Evolutionary conservation across 345 rosid genomes (phyloP).

Genomic region (Gossypium sturtianum): DNA sequence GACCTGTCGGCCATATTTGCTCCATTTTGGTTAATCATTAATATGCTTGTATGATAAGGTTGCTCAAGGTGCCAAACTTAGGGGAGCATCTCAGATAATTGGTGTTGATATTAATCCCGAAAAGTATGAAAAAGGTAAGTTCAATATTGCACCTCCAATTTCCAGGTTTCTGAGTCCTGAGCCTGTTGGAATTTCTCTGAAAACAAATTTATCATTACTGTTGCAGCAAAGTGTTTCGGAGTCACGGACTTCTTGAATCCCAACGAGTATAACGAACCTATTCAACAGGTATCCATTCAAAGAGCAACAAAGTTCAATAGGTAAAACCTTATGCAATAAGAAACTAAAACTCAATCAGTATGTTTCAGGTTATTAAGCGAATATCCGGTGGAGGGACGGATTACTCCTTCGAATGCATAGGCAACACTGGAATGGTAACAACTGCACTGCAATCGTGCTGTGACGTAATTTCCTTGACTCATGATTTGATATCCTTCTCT

Average conservation of each 20-base stretch:
- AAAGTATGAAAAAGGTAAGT: slow-evolving; percentile 62
- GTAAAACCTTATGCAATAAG: not conserved
- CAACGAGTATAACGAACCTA: slow-evolving; percentile 58
- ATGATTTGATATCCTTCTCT: not conserved
- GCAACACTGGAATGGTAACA: slow-evolving; percentile 62
- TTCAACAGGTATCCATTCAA: slow-evolving; percentile 55
- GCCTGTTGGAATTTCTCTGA: not conserved
- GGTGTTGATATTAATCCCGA: slow-evolving; percentile 83
- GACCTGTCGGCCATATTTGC: not conserved
- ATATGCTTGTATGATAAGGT: slow-evolving; percentile 38
- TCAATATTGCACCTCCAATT: slow-evolving; percentile 9
- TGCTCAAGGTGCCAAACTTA: slow-evolving; percentile 84
- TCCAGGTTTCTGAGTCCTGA: not conserved
- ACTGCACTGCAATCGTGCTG: slow-evolving; percentile 85
- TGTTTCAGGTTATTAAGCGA: slow-evolving; percentile 58
- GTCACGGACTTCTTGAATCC: slow-evolving; percentile 71
- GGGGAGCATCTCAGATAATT: slow-evolving; percentile 79
- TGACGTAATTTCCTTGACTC: slow-evolving; percentile 42
- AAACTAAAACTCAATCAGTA: not conserved
- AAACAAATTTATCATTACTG: slow-evolving; percentile 7
- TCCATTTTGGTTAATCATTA: not conserved
- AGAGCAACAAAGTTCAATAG: not conserved
- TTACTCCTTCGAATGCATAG: slow-evolving; percentile 82
- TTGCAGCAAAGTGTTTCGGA: slow-evolving; percentile 80
- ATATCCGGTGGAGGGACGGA: slow-evolving; percentile 86